Evolutionary conservation across 495 filamentous ascomycete species (phyloP).

Genomic region (Aspergillus kassunensis): DNA sequence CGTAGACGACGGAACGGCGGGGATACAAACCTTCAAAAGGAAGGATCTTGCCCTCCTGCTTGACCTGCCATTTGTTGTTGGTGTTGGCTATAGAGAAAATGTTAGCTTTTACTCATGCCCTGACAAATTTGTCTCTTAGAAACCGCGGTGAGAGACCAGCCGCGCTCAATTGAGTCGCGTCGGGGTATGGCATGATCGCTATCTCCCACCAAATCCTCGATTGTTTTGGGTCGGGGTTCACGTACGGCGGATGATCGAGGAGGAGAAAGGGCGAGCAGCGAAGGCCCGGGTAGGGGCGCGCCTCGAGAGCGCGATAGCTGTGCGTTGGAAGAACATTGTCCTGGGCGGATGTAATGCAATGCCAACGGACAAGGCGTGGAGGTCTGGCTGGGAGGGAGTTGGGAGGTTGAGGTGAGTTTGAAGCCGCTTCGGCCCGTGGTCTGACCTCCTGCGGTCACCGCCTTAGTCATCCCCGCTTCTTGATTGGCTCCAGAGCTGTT

Average conservation of each 20-base stretch:
- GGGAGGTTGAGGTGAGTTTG: slow-evolving; percentile 46
- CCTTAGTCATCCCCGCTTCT: slow-evolving; percentile 31
- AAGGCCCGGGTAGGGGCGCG: slow-evolving; percentile 61
- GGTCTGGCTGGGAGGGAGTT: slow-evolving; percentile 29
- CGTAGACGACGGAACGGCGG: neutral
- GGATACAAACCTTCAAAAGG: slow-evolving; percentile 43
- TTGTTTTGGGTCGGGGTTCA: slow-evolving; percentile 21
- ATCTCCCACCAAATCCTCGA: slow-evolving; percentile 26
- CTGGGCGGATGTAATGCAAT: slow-evolving; percentile 23
- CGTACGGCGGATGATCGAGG: slow-evolving; percentile 47
- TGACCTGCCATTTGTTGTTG: slow-evolving; percentile 33
- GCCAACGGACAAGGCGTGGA: slow-evolving; percentile 22
- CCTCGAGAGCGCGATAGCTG: slow-evolving; percentile 66
- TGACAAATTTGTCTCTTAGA: neutral
- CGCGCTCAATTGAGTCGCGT: slow-evolving; percentile 21
- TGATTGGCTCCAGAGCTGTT: slow-evolving; percentile 33
- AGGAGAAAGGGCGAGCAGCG: slow-evolving; percentile 46
- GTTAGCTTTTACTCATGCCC: slow-evolving; percentile 29
- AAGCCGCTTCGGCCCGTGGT: slow-evolving; percentile 44
- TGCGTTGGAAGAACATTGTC: slow-evolving; percentile 81
- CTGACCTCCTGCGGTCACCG: slow-evolving; percentile 12
- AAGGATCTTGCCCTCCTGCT: slow-evolving; percentile 42
- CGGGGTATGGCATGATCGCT: slow-evolving; percentile 16
- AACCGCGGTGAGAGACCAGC: neutral
- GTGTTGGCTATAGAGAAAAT: slow-evolving; percentile 27